These are phyloP conservation scores for Didymella sp. DNA, from an alignment of 2,329 filamentous ascomycete genomes.

Conservation along the genomic window DNA sequence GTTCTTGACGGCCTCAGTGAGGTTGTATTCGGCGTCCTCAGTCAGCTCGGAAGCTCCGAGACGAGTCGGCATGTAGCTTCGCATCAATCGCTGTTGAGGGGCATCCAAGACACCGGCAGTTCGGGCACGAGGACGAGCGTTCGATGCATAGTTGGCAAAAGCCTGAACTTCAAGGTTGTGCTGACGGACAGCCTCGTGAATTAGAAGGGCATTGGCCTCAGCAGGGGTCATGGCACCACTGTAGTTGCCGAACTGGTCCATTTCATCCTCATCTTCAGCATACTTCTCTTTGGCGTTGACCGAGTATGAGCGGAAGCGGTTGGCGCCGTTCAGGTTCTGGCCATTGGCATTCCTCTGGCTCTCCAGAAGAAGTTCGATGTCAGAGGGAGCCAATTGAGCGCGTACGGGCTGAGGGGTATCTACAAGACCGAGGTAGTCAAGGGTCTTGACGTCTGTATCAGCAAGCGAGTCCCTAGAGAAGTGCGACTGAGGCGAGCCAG, in stretches of 20 bases:
- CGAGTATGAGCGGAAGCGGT: conserved; percentile 94
- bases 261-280: conserved; percentile 83
- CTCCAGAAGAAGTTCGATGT: conserved; percentile 58
- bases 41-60: conserved; percentile 74
- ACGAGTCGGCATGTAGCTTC: conserved; percentile 76
- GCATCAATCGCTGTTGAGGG: conserved; percentile 67
- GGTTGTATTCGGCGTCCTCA: conserved; percentile 79
- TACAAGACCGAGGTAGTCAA: conserved; percentile 94
- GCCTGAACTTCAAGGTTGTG: conserved; percentile 95
- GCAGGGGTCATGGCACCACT: conserved; percentile 67
- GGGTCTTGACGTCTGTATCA: conserved; percentile 88
- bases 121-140: conserved; percentile 82
- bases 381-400: conserved; percentile 72
- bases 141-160: conserved; percentile 83
- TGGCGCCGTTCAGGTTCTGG: conserved; percentile 71
- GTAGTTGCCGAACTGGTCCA: conserved; percentile 71
- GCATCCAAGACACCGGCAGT: conserved; percentile 92
- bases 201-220: conserved; percentile 65
- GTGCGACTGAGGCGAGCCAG: conserved; percentile 83
- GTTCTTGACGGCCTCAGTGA: conserved; percentile 81
- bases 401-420: conserved; percentile 86
- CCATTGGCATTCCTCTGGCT: conserved; percentile 63
- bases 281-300: conserved; percentile 99
- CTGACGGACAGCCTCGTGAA: conserved; percentile 78
- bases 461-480: conserved; percentile 84